These are phyloP conservation scores for Cynanchum wilfordii DNA, from an alignment of 257 asterid genomes.

Conservation along the genomic window DNA sequence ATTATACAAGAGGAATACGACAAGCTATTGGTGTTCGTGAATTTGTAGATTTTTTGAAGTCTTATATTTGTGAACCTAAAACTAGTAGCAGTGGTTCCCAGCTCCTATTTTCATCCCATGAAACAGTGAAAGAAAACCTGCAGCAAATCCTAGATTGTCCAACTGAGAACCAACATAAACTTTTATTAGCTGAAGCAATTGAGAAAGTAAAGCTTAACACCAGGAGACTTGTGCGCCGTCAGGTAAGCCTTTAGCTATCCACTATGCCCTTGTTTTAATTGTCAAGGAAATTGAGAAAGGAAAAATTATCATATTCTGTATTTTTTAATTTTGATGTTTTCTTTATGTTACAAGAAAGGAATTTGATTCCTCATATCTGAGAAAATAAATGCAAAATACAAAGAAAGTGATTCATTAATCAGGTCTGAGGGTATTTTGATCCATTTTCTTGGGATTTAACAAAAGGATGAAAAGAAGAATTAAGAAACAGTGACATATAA, in stretches of 20 bases:
- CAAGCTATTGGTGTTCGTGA: slow-evolving; percentile 96
- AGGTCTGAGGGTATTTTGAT: no score
- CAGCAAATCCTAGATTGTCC: slow-evolving; percentile 27
- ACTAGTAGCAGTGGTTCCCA: slow-evolving; percentile 14
- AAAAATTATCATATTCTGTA: not conserved
- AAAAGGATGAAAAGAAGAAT: no score
- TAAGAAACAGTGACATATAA: no score
- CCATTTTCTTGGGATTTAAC: no score
- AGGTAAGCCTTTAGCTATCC: slow-evolving; percentile 39
- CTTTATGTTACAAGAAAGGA: not conserved
- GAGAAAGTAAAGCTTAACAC: slow-evolving; percentile 71
- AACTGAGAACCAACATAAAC: slow-evolving; percentile 26
- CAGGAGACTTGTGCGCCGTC: slow-evolving; percentile 83
- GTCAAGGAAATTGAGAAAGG: not conserved
- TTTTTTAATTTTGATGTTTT: no score
- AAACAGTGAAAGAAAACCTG: slow-evolving; percentile 30
- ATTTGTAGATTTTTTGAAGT: slow-evolving; percentile 56
- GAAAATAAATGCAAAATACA: no score
- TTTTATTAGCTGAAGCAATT: slow-evolving; percentile 53
- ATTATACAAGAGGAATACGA: slow-evolving; percentile 74
- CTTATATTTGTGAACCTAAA: slow-evolving; percentile 28
- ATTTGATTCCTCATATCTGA: not conserved
- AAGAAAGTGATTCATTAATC: no score
- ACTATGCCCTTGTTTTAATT: not conserved
- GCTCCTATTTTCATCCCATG: slow-evolving; percentile 11